Percentiles rank a stretch among this genome's conserved stretches.
phyloP scores from a whole-genome alignment of 768 basidiomycete genomes.

The Exidia glandulosa region DNA sequence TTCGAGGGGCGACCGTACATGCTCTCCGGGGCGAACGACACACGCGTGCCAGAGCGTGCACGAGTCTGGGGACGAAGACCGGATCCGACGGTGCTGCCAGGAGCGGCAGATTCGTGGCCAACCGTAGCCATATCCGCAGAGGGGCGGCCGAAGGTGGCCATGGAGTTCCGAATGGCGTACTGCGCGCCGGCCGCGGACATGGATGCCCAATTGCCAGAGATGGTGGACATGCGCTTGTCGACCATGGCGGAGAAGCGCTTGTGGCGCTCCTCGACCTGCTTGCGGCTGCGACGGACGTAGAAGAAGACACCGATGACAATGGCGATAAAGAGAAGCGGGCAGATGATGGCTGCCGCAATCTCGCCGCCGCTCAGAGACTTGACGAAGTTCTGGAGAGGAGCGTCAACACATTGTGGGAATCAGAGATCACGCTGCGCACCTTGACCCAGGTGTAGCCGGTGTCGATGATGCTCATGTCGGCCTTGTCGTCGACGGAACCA shows the following conservation, averaged over 20 bases:
- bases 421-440: neutral
- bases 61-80: neutral
- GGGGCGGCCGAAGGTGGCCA: conserved; percentile 21
- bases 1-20: conserved; percentile 13
- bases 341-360: conserved; percentile 52
- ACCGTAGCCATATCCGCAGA: neutral
- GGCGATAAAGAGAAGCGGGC: conserved; percentile 43
- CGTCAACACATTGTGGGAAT: neutral
- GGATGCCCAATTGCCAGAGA: conserved; percentile 66
- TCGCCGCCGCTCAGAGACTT: conserved; percentile 37
- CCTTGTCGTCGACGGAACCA: conserved; percentile 28
- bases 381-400: conserved; percentile 16
- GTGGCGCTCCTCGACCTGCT: conserved; percentile 35
- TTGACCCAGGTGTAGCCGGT: conserved; percentile 24
- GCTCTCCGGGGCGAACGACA: conserved; percentile 55
- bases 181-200: conserved; percentile 59
- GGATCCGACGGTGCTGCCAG: neutral
- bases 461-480: conserved; percentile 32
- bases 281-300: conserved; percentile 48
- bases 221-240: conserved; percentile 78
- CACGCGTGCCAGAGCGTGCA: conserved; percentile 30
- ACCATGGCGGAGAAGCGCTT: conserved; percentile 52
- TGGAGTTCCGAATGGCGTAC: conserved; percentile 42
- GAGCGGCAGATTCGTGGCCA: neutral
- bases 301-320: conserved; percentile 15